Conservation (phyloP, 495 filamentous ascomycete species). For the Xylaria venustula region DNA sequence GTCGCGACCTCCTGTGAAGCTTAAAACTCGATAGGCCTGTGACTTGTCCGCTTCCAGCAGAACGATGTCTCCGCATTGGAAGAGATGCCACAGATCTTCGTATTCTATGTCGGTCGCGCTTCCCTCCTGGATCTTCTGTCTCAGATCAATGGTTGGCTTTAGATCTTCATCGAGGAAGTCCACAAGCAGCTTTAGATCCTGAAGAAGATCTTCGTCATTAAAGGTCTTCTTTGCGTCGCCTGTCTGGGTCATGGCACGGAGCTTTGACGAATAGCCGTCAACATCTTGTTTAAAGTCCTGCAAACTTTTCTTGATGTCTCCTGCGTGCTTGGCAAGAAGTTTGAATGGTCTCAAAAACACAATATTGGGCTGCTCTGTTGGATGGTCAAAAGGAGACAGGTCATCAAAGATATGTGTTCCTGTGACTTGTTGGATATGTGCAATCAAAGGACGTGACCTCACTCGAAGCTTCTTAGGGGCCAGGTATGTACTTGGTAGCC, state of each 20-base stretch:
- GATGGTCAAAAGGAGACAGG: not conserved
- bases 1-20: slow-evolving; percentile 5
- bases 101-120: slow-evolving; percentile 1
- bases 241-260: not conserved
- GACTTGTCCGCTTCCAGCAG: not conserved
- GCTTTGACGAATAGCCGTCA: not conserved
- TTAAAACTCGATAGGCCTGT: slow-evolving; percentile 4
- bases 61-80: not conserved
- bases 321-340: not conserved
- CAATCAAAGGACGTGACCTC: not conserved
- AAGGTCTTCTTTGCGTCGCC: not conserved
- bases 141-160: not conserved
- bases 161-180: slow-evolving; percentile 7
- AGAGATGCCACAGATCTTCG: slow-evolving; percentile 5
- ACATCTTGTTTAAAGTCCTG: not conserved
- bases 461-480: not conserved
- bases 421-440: not conserved
- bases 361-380: not conserved
- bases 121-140: not conserved
- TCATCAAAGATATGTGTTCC: not conserved
- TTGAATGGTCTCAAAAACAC: slow-evolving; percentile 3
- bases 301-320: not conserved
- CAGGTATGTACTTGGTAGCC: not conserved
- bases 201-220: not conserved
- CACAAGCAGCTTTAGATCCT: slow-evolving; percentile 1